Percentiles rank a stretch among this genome's conserved stretches.
Conservation (phyloP, 768 basidiomycete species). For the Pleurotus sapidus region DNA sequence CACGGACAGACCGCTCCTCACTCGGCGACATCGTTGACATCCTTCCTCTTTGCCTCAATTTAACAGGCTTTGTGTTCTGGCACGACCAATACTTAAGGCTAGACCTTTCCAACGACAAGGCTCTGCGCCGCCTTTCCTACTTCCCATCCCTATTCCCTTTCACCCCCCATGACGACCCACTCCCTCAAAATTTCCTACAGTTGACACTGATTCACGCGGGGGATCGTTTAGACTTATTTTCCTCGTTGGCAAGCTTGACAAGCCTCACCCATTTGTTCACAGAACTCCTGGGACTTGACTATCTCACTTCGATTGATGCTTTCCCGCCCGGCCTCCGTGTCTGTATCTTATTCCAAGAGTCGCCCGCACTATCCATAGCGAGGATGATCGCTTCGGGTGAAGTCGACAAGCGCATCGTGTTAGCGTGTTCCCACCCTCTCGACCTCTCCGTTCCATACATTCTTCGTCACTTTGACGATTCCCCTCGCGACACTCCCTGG, state of each 20-base stretch:
- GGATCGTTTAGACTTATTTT: background rate
- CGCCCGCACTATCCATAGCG: no score
- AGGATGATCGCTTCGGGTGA: no score
- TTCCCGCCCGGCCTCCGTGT: no score
- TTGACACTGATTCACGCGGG: background rate
- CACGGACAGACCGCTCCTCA: background rate
- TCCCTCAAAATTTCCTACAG: background rate
- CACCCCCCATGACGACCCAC: background rate
- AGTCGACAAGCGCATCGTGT: no score
- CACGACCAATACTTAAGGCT: background rate
- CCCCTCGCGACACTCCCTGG: no score
- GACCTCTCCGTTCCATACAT: no score
- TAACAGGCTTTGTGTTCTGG: background rate
- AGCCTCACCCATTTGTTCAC: slow-evolving; percentile 13
- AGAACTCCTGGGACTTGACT: slow-evolving; percentile 18
- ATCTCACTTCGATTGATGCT: no score
- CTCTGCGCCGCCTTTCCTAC: background rate
- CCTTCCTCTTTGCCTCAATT: background rate
- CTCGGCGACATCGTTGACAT: no score
- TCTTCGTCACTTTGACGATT: no score
- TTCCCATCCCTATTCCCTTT: no score
- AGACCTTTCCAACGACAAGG: background rate
- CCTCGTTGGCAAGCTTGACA: background rate
- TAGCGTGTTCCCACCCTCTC: no score
- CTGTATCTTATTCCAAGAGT: no score